Percentiles rank a stretch among this genome's conserved stretches.
These are phyloP conservation scores for Jamesozyma jinghongensis DNA, from an alignment of 805 yeast species.

Conservation along the genomic window DNA sequence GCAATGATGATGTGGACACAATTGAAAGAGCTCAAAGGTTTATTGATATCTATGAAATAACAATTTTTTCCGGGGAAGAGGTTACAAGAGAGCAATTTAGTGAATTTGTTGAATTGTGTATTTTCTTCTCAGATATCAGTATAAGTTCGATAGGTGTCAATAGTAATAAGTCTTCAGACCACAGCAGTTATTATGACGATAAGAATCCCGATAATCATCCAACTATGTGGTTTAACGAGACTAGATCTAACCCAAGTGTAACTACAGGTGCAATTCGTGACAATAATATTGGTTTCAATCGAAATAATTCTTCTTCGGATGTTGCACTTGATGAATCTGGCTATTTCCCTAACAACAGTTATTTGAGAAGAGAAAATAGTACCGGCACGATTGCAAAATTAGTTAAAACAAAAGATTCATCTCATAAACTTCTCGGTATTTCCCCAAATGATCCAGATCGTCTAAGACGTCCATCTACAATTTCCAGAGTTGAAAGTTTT, in stretches of 20 bases:
- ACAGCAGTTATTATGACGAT: background rate
- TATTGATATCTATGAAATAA: slow-evolving; percentile 51
- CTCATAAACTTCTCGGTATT: too few species aligned
- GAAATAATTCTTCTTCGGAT: too few species aligned
- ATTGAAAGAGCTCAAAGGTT: slow-evolving; percentile 27
- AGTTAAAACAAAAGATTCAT: background rate
- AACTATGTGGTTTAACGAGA: too few species aligned
- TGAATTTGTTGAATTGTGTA: slow-evolving; percentile 43
- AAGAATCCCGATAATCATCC: too few species aligned
- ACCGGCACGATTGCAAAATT: slow-evolving; percentile 16
- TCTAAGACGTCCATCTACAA: background rate
- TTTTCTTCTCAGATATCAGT: slow-evolving; percentile 27
- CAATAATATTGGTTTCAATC: too few species aligned
- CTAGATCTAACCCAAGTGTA: too few species aligned
- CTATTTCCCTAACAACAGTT: slow-evolving; percentile 11
- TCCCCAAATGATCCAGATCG: background rate
- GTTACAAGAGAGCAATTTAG: slow-evolving; percentile 52
- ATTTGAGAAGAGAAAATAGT: slow-evolving; percentile 13
- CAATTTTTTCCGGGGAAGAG: slow-evolving; percentile 56
- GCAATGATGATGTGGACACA: slow-evolving; percentile 5
- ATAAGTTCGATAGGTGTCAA: slow-evolving; percentile 4
- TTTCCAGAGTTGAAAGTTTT: background rate
- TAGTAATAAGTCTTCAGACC: background rate
- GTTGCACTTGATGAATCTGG: slow-evolving; percentile 6
- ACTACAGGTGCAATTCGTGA: too few species aligned